phyloP scores from a whole-genome alignment of 805 yeast species.

The Lipomyces spencermartinsiae region DNA sequence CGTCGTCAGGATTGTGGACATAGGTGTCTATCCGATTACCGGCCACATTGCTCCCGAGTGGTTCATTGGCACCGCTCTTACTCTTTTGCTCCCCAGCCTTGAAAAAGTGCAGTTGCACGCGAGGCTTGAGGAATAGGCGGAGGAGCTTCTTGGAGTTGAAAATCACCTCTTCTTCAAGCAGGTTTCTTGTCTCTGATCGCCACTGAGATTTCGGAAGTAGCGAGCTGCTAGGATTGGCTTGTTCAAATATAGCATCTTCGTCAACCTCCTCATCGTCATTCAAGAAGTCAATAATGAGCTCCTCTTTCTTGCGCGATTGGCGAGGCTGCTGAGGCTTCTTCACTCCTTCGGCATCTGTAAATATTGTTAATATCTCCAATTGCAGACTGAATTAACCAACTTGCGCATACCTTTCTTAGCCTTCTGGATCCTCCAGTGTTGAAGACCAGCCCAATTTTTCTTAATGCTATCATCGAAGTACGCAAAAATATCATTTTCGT shows the following conservation, averaged over 20 bases:
- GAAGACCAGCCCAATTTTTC: constrained; percentile 84
- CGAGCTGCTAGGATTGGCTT: constrained; percentile 49
- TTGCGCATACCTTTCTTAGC: constrained; percentile 48
- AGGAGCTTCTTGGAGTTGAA: constrained; percentile 74
- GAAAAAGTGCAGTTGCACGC: constrained; percentile 29
- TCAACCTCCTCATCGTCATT: constrained; percentile 48
- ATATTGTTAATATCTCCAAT: background rate
- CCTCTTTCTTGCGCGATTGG: constrained; percentile 45
- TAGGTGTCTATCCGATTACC: background rate
- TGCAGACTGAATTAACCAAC: background rate
- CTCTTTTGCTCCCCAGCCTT: constrained; percentile 13
- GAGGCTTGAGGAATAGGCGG: constrained; percentile 72
- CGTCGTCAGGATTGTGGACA: constrained; percentile 32
- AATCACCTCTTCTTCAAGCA: constrained; percentile 75
- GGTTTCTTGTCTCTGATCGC: constrained; percentile 52
- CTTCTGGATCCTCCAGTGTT: constrained; percentile 84
- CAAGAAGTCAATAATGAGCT: constrained; percentile 54
- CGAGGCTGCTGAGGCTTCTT: constrained; percentile 24
- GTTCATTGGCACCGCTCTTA: background rate
- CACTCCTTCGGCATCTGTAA: constrained; percentile 10
- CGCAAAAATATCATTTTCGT: constrained; percentile 58
- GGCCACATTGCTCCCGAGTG: background rate
- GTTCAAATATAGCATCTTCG: constrained; percentile 52
- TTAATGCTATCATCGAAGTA: constrained; percentile 78
- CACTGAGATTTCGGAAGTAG: constrained; percentile 50